Percentiles rank a stretch among this genome's conserved stretches.
Conservation (phyloP, 768 basidiomycete species). For the Leccinum aurantiacum region DNA sequence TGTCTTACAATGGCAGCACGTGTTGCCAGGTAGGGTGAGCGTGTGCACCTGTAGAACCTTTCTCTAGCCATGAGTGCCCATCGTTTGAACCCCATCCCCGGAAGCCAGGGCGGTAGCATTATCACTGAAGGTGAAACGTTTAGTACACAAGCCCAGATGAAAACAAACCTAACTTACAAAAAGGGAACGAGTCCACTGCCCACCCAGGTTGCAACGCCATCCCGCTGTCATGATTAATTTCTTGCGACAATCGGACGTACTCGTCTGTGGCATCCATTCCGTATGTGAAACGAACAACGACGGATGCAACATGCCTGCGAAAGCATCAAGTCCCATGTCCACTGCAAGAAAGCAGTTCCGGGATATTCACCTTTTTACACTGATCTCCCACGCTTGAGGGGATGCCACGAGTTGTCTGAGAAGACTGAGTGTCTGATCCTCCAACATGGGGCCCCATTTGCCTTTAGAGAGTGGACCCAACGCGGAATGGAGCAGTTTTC, state of each 20-base stretch:
- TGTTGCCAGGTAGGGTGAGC: slow-evolving; percentile 7
- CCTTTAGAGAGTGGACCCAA: slow-evolving; percentile 25
- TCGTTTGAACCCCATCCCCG: slow-evolving; percentile 42
- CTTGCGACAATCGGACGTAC: slow-evolving; percentile 32
- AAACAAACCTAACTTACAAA: slow-evolving; percentile 28
- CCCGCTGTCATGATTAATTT: slow-evolving; percentile 29
- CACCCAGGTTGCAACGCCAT: slow-evolving; percentile 34
- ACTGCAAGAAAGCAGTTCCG: background rate
- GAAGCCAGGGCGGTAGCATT: slow-evolving; percentile 41
- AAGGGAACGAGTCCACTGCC: slow-evolving; percentile 41
- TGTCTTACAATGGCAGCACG: slow-evolving; percentile 7
- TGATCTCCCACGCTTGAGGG: background rate
- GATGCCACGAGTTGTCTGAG: slow-evolving; percentile 5
- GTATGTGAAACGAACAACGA: slow-evolving; percentile 41
- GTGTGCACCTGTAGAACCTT: slow-evolving; percentile 12
- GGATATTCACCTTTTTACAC: background rate
- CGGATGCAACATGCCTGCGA: slow-evolving; percentile 35
- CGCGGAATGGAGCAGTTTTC: slow-evolving; percentile 40
- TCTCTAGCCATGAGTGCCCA: slow-evolving; percentile 13
- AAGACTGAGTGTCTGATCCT: slow-evolving; percentile 5
- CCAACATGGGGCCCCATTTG: slow-evolving; percentile 5
- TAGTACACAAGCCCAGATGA: background rate
- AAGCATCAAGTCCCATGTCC: background rate
- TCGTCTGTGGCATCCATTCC: slow-evolving; percentile 38
- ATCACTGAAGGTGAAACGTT: background rate